Evolutionary conservation across 2,329 filamentous ascomycete genomes (phyloP).

Genomic region (Colletotrichum sp.): DNA sequence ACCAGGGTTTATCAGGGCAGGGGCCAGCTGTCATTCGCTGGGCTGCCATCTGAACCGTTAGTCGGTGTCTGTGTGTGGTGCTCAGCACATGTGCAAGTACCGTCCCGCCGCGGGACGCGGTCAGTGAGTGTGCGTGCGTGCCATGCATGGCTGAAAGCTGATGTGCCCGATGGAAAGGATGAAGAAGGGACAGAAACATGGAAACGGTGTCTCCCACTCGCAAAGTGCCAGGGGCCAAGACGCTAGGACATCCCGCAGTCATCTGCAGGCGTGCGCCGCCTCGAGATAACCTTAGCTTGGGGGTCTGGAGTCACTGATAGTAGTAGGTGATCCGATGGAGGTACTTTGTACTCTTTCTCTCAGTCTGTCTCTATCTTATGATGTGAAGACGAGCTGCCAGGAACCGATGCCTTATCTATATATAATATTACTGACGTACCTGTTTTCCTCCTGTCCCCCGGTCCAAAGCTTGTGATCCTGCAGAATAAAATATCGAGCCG

Average conservation of each 20-base stretch:
- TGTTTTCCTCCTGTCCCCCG: neutral
- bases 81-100: neutral
- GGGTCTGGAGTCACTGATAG: neutral
- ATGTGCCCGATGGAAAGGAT: neutral
- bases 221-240: neutral
- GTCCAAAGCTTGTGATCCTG: neutral
- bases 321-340: neutral
- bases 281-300: slow-evolving; percentile 11
- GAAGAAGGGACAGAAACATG: neutral
- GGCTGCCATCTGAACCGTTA: slow-evolving; percentile 18
- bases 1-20: slow-evolving; percentile 11
- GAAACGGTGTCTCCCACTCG: neutral
- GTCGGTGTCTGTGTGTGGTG: neutral
- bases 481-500: neutral
- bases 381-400: slow-evolving; percentile 19
- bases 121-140: neutral
- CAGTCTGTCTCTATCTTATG: slow-evolving; percentile 11
- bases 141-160: neutral
- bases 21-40: slow-evolving; percentile 23
- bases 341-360: neutral
- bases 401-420: slow-evolving; percentile 18
- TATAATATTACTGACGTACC: slow-evolving; percentile 16
- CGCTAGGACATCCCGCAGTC: slow-evolving; percentile 16
- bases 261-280: neutral
- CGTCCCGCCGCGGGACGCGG: neutral